Base-by-base conservation (phyloP, 139 green algal species). In the Volvox reticuliferus region DNA sequence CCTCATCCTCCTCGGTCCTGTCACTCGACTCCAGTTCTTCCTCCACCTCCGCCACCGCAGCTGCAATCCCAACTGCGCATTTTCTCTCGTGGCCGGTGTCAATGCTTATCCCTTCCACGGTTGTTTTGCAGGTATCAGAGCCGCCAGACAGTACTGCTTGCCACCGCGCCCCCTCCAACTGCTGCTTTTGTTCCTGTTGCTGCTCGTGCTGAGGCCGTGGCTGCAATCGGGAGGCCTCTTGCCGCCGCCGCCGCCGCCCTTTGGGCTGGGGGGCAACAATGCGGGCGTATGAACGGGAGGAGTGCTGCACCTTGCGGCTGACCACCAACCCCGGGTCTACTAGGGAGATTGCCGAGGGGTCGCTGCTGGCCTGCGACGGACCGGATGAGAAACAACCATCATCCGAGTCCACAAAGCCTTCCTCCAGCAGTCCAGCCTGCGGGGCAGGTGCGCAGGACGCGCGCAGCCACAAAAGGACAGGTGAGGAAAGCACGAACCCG, bases 351-450 rank as follows among this genome's bases (percentile, higher is more conserved):
- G 61, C 55, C 22, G 81, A 87, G 61, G 81, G 81, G 14, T 76
- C 81, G 61, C n/a, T 62, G 61, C 61, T 33, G 61, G 61, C n/a
- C 24, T 86, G 32, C 26, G 78, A 68, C 36, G 36, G 36, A 3
- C 24, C 22, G 50, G 24, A 44, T 20, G 13, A 71, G 37, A 33
- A 6, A 24, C 24, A 13, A 1, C 61, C 85, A 19, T 33, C 30
- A 1, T 84, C 78, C 26, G 36, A 14, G 1, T 89, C 85, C 36
- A 82, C 69, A 21, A 89, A 89, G 44, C 85, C 85, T 37, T 89
- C 85, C 5, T 82, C 85, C 69, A 89, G 44, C 37, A 89, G 36
- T 0, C 85, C 69, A 0, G 37, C 69, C 85, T 89, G 85, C 5
- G 65, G 61, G 2, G 26, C 26, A 73, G 28, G 32, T 17, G 75